Conservation (phyloP, 768 basidiomycete genomes). For the Suillus subalutaceus region DNA sequence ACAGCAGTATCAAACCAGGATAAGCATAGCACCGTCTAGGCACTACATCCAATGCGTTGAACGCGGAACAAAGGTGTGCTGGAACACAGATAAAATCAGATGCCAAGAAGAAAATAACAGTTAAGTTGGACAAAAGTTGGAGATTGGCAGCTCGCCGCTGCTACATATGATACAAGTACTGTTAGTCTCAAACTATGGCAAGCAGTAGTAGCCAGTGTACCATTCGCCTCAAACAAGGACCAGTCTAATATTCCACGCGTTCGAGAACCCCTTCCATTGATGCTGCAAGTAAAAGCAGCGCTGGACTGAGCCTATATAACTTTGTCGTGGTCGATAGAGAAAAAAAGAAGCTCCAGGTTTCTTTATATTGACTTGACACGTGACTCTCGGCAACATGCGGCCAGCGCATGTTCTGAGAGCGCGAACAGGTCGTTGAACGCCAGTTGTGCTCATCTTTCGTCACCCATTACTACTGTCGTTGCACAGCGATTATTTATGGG, state of each 20-base stretch:
- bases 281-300: conserved; percentile 8
- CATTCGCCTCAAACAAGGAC: conserved; percentile 79
- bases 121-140: too few relatives aligned
- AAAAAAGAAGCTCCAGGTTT: conserved; percentile 11
- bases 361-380: conserved; percentile 25
- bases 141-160: too few relatives aligned
- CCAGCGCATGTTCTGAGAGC: background rate
- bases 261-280: conserved; percentile 24
- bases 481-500: conserved; percentile 46
- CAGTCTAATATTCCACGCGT: conserved; percentile 38
- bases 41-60: too few relatives aligned
- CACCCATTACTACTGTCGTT: conserved; percentile 10
- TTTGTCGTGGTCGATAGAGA: conserved; percentile 26
- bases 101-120: too few relatives aligned
- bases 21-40: too few relatives aligned
- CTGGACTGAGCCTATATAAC: conserved; percentile 24
- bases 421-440: background rate
- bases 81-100: too few relatives aligned
- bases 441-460: conserved; percentile 5
- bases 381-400: conserved; percentile 16
- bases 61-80: too few relatives aligned
- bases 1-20: too few relatives aligned
- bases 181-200: conserved; percentile 61
- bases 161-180: conserved; percentile 11
- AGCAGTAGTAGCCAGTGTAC: conserved; percentile 51